Evolutionary conservation across 2,329 filamentous ascomycete genomes (phyloP).

Genomic region (Penicillium sp.): DNA sequence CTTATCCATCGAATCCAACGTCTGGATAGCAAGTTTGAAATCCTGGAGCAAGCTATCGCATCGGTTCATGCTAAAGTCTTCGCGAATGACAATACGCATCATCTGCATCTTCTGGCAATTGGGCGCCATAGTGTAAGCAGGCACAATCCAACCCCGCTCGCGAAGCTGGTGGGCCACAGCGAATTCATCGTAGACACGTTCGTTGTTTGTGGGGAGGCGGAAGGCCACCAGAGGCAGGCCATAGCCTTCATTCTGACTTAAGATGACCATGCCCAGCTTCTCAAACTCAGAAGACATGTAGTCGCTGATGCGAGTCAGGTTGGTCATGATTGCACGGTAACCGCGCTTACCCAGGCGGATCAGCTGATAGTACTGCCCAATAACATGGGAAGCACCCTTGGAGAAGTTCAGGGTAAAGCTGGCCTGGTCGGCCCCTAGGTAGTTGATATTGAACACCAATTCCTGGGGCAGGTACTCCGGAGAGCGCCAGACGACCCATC

Average conservation of each 20-base stretch:
- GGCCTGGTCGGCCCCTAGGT: conserved; percentile 89
- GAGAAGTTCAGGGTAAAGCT: conserved; percentile 98
- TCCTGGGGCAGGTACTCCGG: conserved; percentile 83
- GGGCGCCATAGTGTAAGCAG: conserved; percentile 95
- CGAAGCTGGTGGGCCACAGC: conserved; percentile 80
- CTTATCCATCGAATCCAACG: conserved; percentile 71
- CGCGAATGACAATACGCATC: conserved; percentile 86
- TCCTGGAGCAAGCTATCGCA: conserved; percentile 77
- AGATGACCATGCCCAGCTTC: conserved; percentile 77
- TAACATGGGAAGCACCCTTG: conserved; percentile 90
- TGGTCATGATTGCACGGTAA: conserved; percentile 90
- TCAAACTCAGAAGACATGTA: conserved; percentile 75
- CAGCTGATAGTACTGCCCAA: conserved; percentile 96
- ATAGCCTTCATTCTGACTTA: conserved; percentile 73
- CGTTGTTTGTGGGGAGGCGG: conserved; percentile 61
- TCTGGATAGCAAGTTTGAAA: conserved; percentile 71
- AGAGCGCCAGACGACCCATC: conserved; percentile 87
- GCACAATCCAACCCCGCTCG: conserved; percentile 86
- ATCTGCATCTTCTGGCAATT: conserved; percentile 81
- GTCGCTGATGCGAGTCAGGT: conserved; percentile 84
- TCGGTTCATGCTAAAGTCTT: conserved; percentile 81
- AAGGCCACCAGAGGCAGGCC: conserved; percentile 90
- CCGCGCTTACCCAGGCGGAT: conserved; percentile 91
- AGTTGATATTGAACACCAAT: conserved; percentile 99
- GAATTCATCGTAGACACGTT: conserved; percentile 69